phyloP scores from a whole-genome alignment of 2,329 filamentous ascomycete genomes.

The Tympanopsis confertula region DNA sequence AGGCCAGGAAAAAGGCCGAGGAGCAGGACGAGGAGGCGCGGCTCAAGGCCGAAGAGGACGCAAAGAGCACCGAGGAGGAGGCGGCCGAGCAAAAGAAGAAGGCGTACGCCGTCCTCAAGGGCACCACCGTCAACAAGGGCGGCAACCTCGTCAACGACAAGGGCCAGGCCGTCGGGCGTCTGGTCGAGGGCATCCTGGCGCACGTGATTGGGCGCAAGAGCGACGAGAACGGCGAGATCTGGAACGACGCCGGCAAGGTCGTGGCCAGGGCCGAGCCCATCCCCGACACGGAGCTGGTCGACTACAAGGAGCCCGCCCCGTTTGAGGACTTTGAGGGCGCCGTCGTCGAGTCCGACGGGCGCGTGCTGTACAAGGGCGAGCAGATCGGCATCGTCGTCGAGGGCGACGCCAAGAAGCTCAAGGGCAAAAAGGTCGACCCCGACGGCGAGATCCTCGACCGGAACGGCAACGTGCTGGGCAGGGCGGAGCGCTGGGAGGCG shows the following conservation, averaged over 20 bases:
- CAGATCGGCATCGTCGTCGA: constrained; percentile 50
- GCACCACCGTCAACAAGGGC: constrained; percentile 44
- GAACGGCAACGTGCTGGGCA: constrained; percentile 55
- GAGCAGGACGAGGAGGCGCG: constrained; percentile 2
- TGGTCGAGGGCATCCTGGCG: constrained; percentile 52
- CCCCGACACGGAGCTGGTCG: constrained; percentile 38
- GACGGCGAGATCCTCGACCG: constrained; percentile 61
- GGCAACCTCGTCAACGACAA: constrained; percentile 44
- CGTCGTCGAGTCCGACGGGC: constrained; percentile 38
- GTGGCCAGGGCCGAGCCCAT: constrained; percentile 58
- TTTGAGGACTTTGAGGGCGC: constrained; percentile 48
- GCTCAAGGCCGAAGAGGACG: constrained; percentile 8
- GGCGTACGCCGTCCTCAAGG: constrained; percentile 33
- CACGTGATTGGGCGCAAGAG: constrained; percentile 51
- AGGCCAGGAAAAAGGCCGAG: not conserved
- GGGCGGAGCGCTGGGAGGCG: constrained; percentile 57
- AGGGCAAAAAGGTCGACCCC: constrained; percentile 54
- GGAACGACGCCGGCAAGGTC: constrained; percentile 57
- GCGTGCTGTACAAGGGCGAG: constrained; percentile 35
- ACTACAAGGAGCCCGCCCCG: constrained; percentile 31
- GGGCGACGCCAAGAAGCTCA: constrained; percentile 51
- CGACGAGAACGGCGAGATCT: constrained; percentile 59
- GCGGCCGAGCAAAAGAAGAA: constrained; percentile 4
- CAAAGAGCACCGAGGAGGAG: constrained; percentile 3
- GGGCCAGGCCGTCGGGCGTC: constrained; percentile 43